Evolutionary conservation across 768 basidiomycete genomes (phyloP).

Genomic region (Suillus alpinus): DNA sequence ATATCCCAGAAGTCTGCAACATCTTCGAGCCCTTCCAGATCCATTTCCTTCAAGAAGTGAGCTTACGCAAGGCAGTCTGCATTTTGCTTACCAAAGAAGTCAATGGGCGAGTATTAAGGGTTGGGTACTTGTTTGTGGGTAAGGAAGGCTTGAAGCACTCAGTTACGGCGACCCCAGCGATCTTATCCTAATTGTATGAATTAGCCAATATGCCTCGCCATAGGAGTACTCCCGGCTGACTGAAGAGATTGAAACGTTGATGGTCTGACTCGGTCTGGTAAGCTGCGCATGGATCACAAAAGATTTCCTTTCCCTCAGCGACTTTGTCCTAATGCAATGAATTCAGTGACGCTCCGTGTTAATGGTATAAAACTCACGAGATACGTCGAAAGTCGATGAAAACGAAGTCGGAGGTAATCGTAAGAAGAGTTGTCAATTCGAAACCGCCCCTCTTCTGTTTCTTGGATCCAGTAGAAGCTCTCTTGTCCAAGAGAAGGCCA

Average conservation of each 20-base stretch:
- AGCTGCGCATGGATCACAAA: constrained; percentile 62
- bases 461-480: constrained; percentile 37
- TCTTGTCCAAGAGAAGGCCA: constrained; percentile 37
- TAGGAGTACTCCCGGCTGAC: constrained; percentile 37
- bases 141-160: constrained; percentile 58
- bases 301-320: constrained; percentile 53
- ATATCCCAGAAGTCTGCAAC: constrained; percentile 67
- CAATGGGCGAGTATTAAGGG: constrained; percentile 68
- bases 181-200: constrained; percentile 53
- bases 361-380: constrained; percentile 42
- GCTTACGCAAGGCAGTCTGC: background rate
- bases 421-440: constrained; percentile 71
- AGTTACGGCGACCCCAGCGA: constrained; percentile 62
- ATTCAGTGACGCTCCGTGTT: constrained; percentile 2
- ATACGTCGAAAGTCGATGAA: constrained; percentile 81
- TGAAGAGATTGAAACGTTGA: constrained; percentile 58
- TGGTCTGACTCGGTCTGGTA: constrained; percentile 71
- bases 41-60: constrained; percentile 50
- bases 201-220: constrained; percentile 9
- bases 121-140: constrained; percentile 56
- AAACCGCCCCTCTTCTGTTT: constrained; percentile 41
- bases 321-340: constrained; percentile 54
- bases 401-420: constrained; percentile 70
- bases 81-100: constrained; percentile 46
- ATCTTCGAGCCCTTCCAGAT: constrained; percentile 65